These are phyloP conservation scores for Backusella luteola DNA, from an alignment of 192 early-diverging fungal species.

Conservation along the genomic window DNA sequence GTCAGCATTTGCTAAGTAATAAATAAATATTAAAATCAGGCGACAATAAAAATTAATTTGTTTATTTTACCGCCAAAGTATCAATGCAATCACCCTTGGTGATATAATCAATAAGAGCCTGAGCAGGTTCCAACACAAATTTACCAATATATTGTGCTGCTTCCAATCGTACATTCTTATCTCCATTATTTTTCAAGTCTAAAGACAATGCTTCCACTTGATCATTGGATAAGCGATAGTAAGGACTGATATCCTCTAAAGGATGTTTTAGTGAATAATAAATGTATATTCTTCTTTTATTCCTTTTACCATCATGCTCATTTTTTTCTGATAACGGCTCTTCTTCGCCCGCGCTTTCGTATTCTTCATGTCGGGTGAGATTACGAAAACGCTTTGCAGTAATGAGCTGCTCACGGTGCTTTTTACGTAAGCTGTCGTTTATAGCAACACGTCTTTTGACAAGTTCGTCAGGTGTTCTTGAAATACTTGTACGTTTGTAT, in stretches of 20 bases:
- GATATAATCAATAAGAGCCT: constrained; percentile 28
- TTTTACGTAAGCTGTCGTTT: constrained; percentile 58
- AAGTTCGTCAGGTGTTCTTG: constrained; percentile 47
- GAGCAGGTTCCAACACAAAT: constrained; percentile 27
- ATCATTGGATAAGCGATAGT: constrained; percentile 12
- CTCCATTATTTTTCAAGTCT: constrained; percentile 20
- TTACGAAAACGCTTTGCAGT: constrained; percentile 62
- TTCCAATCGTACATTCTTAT: constrained; percentile 22
- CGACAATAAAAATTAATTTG: background rate
- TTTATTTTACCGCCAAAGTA: constrained; percentile 19
- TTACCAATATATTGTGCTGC: constrained; percentile 22
- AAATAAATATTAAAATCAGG: background rate
- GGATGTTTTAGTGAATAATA: background rate
- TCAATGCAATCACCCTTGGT: constrained; percentile 31
- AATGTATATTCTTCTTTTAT: background rate
- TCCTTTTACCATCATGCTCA: constrained; percentile 21
- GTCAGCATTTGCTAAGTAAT: constrained; percentile 17
- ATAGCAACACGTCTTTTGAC: constrained; percentile 52
- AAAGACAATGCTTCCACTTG: constrained; percentile 17
- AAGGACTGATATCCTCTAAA: constrained; percentile 22
- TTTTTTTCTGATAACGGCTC: background rate
- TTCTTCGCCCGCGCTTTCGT: constrained; percentile 19
- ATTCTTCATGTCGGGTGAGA: constrained; percentile 30
- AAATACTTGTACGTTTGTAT: constrained; percentile 52
- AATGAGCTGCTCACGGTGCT: constrained; percentile 67